A percentile compares a stretch with the other conserved stretches of the same genome.
phyloP scores from a whole-genome alignment of 2,329 filamentous ascomycete species.

The Stagonosporopsis vannaccii region DNA sequence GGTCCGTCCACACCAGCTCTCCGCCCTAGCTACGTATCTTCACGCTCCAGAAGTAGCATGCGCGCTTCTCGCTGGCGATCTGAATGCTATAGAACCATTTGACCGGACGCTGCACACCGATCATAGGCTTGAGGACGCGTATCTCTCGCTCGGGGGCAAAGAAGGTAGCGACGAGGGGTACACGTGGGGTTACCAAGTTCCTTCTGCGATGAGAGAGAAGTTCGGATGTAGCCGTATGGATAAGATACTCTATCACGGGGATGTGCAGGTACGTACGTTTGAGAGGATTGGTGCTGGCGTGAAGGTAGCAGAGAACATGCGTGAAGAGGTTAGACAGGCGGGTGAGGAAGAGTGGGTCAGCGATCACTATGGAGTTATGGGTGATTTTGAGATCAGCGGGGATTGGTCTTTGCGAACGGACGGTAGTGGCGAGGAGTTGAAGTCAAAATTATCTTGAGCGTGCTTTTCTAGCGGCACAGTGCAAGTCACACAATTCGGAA shows the following conservation, averaged over 20 bases:
- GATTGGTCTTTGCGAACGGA: constrained; percentile 7
- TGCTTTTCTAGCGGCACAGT: not conserved
- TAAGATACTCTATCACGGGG: constrained; percentile 59
- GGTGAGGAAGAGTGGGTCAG: constrained; percentile 59
- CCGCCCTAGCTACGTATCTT: constrained; percentile 55
- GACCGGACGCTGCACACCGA: constrained; percentile 58
- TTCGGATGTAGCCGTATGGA: constrained; percentile 64
- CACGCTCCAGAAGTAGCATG: constrained; percentile 49
- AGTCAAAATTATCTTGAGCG: not conserved
- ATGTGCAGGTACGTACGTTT: constrained; percentile 44
- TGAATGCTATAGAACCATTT: constrained; percentile 65
- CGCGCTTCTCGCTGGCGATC: constrained; percentile 61
- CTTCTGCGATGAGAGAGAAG: constrained; percentile 45
- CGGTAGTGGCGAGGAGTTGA: not conserved
- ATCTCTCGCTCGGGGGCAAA: constrained; percentile 58
- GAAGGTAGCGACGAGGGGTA: constrained; percentile 61
- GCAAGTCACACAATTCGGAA: not conserved
- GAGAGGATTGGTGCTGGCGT: constrained; percentile 59
- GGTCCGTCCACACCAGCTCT: constrained; percentile 58
- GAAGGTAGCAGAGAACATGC: constrained; percentile 49
- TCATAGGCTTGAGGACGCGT: constrained; percentile 61
- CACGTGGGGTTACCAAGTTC: constrained; percentile 66
- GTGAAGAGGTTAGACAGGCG: constrained; percentile 34
- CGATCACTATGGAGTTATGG: constrained; percentile 59
- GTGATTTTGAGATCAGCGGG: constrained; percentile 26